Evolutionary conservation across 352 stramenopile species (phyloP).

Genomic region (Globisporangium ultimum): DNA sequence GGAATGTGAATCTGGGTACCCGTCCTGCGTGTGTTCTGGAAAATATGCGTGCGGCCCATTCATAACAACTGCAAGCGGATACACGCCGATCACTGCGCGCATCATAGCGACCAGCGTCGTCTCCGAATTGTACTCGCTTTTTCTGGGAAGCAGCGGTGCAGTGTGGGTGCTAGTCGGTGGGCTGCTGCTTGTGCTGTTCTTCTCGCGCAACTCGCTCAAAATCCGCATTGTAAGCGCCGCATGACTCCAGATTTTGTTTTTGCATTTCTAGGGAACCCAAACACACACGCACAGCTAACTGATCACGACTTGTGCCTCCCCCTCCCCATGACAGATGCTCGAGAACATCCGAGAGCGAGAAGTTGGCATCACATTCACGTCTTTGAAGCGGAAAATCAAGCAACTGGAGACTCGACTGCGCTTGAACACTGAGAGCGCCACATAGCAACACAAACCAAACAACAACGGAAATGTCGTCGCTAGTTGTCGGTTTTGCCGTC

Average conservation of each 20-base stretch:
- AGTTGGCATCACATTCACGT: conserved; percentile 42
- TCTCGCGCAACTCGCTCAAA: conserved; percentile 52
- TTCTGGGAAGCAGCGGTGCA: conserved; percentile 36
- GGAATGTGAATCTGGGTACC: conserved; percentile 46
- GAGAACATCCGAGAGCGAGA: conserved; percentile 43
- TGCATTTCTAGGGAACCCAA: no score
- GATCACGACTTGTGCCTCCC: no score
- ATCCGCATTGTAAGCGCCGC: conserved; percentile 34
- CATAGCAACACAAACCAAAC: no score
- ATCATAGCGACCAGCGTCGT: conserved; percentile 26
- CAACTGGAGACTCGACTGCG: conserved; percentile 58
- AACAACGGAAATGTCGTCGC: no score
- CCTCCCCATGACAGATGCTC: conserved; percentile 24
- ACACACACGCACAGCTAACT: no score
- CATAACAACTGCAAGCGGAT: conserved; percentile 31
- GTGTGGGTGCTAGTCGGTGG: conserved; percentile 35
- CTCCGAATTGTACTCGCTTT: conserved; percentile 27
- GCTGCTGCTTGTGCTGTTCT: conserved; percentile 35
- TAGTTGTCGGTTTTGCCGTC: no score
- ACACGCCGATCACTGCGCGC: conserved; percentile 30
- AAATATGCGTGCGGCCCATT: conserved; percentile 66
- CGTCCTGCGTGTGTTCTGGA: conserved; percentile 44
- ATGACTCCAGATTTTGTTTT: no score
- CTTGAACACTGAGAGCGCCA: conserved; percentile 10
- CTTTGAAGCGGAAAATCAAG: conserved; percentile 56